Evolutionary conservation across 169 alveolate species (phyloP), one percentile per base, ranked within the genome.

Genomic region (Plasmodium chabaudi): DNA sequence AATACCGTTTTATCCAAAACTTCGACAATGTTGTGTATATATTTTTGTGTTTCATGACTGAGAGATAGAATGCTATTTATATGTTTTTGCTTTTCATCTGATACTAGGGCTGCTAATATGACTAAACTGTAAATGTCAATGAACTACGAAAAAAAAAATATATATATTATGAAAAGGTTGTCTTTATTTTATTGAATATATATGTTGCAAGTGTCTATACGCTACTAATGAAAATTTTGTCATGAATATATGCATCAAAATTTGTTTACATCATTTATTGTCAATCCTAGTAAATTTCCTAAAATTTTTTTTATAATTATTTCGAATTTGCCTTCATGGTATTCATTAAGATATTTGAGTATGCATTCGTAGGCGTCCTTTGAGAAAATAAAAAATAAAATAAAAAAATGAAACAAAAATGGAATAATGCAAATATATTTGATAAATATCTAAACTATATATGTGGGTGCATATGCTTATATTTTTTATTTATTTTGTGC

Each of bases 11-110:
- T 79, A 27, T 79, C 89, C 60, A 79, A 27, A 56, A 25, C 9
- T 70, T 79, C 89, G 46, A 79, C 82, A 55, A 79, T 68, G 46
- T 49, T 64, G 39, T 79, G 89, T 79, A 79, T 79, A 67, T 79
- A 79, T 67, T 79, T 79, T 67, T 79, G 89, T 9, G 89, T 79
- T 67, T 79, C 89, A 79, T 79, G 89, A n/a, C 63, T 79, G 56
- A 79, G 77, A 17, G 89, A 60, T 60, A 79, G 53, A 56, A 79
- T 79, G 47, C 68, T 79, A 67, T 64, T 79, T 79, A 79, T 67
- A 47, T 79, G 89, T 19, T 56, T 79, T 67, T 79, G 89, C 17
- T 79, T 79, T 39, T 79, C 89, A 67, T 79, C 89, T 34, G 89
- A 79, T 47, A 79, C 89, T 9, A 79, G 82, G 17, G 89, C 89